These are phyloP conservation scores for Crithidia expoeki DNA, from an alignment of 208 protist genomes.

Conservation along the genomic window DNA sequence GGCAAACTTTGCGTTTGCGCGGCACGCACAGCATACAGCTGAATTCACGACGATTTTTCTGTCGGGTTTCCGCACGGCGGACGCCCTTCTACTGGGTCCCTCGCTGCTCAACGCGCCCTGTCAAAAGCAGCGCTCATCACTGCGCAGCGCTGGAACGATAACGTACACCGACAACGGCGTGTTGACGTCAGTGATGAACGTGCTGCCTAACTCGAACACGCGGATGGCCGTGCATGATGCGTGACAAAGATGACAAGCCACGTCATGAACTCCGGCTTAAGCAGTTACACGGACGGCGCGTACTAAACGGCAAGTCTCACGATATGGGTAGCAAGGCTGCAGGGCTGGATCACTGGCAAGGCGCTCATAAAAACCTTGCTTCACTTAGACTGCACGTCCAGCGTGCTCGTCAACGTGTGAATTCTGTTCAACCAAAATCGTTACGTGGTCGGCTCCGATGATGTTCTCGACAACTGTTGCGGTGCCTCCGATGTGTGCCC, in stretches of 20 bases:
- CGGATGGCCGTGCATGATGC: conserved; percentile 42
- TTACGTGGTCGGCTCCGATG: conserved; percentile 56
- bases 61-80: conserved; percentile 33
- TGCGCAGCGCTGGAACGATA: conserved; percentile 7
- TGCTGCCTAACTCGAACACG: conserved; percentile 30
- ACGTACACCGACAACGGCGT: conserved; percentile 2
- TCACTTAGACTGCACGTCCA: conserved; percentile 3
- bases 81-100: conserved; percentile 36
- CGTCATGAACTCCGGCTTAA: conserved; percentile 18
- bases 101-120: conserved; percentile 24
- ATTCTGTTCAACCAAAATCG: conserved; percentile 52
- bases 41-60: conserved; percentile 38
- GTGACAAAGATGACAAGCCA: conserved; percentile 43
- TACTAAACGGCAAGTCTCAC: conserved; percentile 20
- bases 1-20: conserved; percentile 49
- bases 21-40: conserved; percentile 21
- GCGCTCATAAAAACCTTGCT: conserved; percentile 29
- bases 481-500: conserved; percentile 22
- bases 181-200: conserved; percentile 20
- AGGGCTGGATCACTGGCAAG: conserved; percentile 47
- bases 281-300: conserved; percentile 14
- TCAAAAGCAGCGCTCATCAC: conserved; percentile 28
- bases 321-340: conserved; percentile 39
- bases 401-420: conserved; percentile 20
- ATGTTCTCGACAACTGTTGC: conserved; percentile 66